Evolutionary conservation across 352 stramenopile genomes (phyloP).

Genomic region (Chloridella minuta): DNA sequence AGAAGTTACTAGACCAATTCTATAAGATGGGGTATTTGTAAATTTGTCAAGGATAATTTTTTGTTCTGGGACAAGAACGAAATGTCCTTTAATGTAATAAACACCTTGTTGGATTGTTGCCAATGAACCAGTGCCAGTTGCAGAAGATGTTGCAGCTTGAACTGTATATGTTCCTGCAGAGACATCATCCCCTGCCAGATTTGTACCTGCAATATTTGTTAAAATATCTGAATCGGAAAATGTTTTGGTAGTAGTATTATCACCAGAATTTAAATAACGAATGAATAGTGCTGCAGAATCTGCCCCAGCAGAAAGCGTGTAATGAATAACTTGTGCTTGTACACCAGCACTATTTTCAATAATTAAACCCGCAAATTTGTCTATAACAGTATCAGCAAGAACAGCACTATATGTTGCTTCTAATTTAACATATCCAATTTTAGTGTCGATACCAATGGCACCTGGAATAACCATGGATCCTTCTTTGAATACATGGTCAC

Average conservation of each 20-base stretch:
- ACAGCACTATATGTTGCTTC: background rate
- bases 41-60: no score
- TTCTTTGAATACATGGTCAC: background rate
- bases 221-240: background rate
- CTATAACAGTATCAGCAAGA: no score
- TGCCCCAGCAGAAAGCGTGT: background rate
- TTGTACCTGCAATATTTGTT: background rate
- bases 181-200: no score
- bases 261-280: background rate
- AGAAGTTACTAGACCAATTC: background rate
- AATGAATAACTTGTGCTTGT: background rate
- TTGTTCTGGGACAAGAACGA: no score
- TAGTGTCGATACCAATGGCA: background rate
- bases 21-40: background rate
- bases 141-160: no score
- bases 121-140: no score
- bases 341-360: background rate
- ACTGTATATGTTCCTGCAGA: no score
- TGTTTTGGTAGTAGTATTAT: background rate
- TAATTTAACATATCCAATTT: constrained; percentile 3
- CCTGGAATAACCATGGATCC: background rate
- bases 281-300: background rate
- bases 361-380: no score
- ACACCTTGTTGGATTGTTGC: background rate
- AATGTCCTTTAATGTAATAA: background rate